A percentile compares a stretch with the other conserved stretches of the same genome.
phyloP scores from a whole-genome alignment of 768 basidiomycete genomes.

The Tricholomella constricta region DNA sequence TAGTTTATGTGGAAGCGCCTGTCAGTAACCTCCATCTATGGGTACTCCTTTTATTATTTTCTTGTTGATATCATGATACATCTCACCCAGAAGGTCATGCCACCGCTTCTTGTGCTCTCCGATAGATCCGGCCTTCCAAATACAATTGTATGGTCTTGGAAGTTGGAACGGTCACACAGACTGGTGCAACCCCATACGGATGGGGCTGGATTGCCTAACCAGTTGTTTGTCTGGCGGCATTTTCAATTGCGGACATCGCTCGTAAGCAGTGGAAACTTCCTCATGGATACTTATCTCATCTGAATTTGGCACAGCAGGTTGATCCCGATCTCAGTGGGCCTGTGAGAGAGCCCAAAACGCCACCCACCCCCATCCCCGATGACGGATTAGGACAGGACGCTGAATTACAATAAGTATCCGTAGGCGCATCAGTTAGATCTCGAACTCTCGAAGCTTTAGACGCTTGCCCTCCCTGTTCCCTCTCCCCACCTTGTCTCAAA shows the following conservation, averaged over 20 bases:
- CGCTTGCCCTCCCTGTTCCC: slow-evolving; percentile 16
- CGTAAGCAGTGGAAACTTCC: slow-evolving; percentile 24
- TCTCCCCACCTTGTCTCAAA: slow-evolving; percentile 21
- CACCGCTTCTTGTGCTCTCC: slow-evolving; percentile 13
- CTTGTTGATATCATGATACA: slow-evolving; percentile 7
- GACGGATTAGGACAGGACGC: slow-evolving; percentile 21
- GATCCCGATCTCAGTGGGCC: slow-evolving; percentile 25
- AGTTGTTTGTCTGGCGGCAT: slow-evolving; percentile 28
- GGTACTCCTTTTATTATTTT: background rate
- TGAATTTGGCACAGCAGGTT: slow-evolving; percentile 21
- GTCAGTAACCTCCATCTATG: background rate
- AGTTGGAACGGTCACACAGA: slow-evolving; percentile 6
- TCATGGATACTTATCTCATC: slow-evolving; percentile 22
- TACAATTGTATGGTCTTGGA: slow-evolving; percentile 9
- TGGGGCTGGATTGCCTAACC: slow-evolving; percentile 9
- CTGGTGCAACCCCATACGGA: slow-evolving; percentile 21
- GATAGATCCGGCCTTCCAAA: slow-evolving; percentile 24
- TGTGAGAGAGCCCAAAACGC: slow-evolving; percentile 23
- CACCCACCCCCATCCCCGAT: slow-evolving; percentile 28
- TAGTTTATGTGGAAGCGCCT: background rate
- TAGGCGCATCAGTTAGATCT: slow-evolving; percentile 25
- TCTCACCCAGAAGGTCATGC: background rate
- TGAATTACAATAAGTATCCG: slow-evolving; percentile 20
- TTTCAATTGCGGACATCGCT: slow-evolving; percentile 21
- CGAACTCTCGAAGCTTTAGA: slow-evolving; percentile 18